Percentiles rank a stretch among this genome's conserved stretches.
phyloP scores from a whole-genome alignment of 805 yeast species.

The Teunomyces stri region DNA sequence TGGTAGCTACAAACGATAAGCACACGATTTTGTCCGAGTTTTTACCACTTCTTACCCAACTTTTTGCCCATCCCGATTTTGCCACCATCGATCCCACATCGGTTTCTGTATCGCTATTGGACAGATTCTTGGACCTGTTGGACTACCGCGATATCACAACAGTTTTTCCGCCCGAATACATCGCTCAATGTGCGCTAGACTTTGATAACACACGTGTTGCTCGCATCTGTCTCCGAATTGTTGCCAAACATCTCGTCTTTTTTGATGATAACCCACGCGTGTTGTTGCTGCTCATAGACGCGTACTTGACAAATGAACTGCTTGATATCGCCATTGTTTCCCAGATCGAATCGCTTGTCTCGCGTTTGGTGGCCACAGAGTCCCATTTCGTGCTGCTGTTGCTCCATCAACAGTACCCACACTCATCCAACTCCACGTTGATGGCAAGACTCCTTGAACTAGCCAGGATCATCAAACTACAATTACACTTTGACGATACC shows the following conservation, averaged over 20 bases:
- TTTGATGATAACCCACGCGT: neutral
- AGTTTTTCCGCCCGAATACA: constrained; percentile 12
- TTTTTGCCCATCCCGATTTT: constrained; percentile 7
- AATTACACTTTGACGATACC: constrained; percentile 6
- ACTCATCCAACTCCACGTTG: constrained; percentile 13
- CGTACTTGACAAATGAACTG: constrained; percentile 5
- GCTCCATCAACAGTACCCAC: too few relatives aligned
- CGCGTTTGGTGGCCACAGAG: neutral
- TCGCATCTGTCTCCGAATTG: neutral
- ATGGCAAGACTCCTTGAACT: constrained; percentile 14
- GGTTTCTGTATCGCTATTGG: constrained; percentile 13
- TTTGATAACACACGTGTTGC: neutral
- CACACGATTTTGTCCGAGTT: neutral
- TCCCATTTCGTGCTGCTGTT: neutral
- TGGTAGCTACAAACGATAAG: neutral
- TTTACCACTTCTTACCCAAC: constrained; percentile 3
- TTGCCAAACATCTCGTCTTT: constrained; percentile 2
- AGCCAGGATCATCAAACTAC: constrained; percentile 4
- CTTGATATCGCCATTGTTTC: constrained; percentile 8
- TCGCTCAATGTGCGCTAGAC: neutral
- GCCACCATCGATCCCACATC: constrained; percentile 13
- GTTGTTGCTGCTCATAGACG: neutral
- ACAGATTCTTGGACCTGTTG: constrained; percentile 11
- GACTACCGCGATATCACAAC: constrained; percentile 13
- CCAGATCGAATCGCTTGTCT: constrained; percentile 8